These are phyloP conservation scores for Cylindrodendrum hubeiense DNA, from an alignment of 2,329 filamentous ascomycete species.

Conservation along the genomic window DNA sequence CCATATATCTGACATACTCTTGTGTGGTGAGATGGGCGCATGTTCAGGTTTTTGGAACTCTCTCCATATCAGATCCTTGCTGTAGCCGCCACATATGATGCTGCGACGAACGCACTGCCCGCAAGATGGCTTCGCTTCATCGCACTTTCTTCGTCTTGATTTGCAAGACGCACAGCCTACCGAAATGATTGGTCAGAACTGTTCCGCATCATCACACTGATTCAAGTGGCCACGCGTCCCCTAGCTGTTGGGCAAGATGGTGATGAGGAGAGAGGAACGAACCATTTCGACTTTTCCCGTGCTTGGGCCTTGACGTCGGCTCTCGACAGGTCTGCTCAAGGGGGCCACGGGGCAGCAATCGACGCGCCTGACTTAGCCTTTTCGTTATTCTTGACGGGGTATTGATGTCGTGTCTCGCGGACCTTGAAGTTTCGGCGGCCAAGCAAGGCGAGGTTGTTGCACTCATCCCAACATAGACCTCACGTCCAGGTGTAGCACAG, in stretches of 20 bases:
- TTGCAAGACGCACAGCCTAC: slow-evolving; percentile 29
- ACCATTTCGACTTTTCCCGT: slow-evolving; percentile 30
- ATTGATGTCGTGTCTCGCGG: too few species aligned
- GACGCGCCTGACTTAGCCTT: background rate
- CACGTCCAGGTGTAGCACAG: too few species aligned
- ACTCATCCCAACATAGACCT: too few species aligned
- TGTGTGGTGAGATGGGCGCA: background rate
- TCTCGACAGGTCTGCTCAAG: background rate
- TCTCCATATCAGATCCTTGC: slow-evolving; percentile 17
- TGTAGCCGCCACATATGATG: slow-evolving; percentile 24
- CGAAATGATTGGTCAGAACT: background rate
- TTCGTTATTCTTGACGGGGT: too few species aligned
- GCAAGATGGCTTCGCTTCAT: slow-evolving; percentile 29
- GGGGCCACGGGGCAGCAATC: background rate
- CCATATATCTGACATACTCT: background rate
- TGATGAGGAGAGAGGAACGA: background rate
- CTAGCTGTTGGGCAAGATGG: background rate
- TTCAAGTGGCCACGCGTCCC: background rate
- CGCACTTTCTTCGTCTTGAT: slow-evolving; percentile 27
- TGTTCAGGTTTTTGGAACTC: background rate
- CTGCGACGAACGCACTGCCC: slow-evolving; percentile 20
- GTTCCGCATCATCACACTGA: background rate
- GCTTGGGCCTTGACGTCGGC: background rate
- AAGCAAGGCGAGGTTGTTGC: too few species aligned
- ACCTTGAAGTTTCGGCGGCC: too few species aligned